A percentile compares a stretch with the other conserved stretches of the same genome.
phyloP scores from a whole-genome alignment of 2,329 filamentous ascomycete species.

The Fusarium sp. region DNA sequence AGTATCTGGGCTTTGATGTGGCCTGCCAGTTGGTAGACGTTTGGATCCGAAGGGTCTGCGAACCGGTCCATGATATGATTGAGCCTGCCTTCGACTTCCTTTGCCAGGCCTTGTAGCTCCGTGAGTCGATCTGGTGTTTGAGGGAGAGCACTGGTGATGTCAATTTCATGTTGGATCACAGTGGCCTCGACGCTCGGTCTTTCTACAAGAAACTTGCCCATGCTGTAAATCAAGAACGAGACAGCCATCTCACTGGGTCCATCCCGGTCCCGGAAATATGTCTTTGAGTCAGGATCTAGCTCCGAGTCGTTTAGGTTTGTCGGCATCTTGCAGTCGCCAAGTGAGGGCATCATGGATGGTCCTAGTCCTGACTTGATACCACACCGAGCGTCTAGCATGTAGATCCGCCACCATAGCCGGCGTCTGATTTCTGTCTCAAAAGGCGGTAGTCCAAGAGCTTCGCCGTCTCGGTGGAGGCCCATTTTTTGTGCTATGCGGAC shows the following conservation, averaged over 20 bases:
- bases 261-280: neutral
- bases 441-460: neutral
- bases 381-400: neutral
- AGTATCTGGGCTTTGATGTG: neutral
- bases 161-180: neutral
- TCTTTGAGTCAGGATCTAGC: neutral
- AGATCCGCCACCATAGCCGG: neutral
- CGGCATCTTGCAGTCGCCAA: neutral
- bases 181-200: neutral
- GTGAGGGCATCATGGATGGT: neutral
- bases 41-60: neutral
- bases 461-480: neutral
- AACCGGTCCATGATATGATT: neutral
- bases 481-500: neutral
- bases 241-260: neutral
- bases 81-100: neutral
- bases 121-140: neutral
- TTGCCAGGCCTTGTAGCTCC: neutral
- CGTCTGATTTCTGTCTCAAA: neutral
- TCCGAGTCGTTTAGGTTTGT: neutral
- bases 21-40: neutral
- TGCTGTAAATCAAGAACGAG: neutral
- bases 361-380: neutral
- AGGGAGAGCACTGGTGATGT: neutral
- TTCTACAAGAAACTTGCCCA: neutral